Percentiles rank a stretch among this genome's conserved stretches.
Evolutionary conservation across 1,284 basidiomycete genomes (phyloP).

Genomic region (Phylloboletellus chloephorus): DNA sequence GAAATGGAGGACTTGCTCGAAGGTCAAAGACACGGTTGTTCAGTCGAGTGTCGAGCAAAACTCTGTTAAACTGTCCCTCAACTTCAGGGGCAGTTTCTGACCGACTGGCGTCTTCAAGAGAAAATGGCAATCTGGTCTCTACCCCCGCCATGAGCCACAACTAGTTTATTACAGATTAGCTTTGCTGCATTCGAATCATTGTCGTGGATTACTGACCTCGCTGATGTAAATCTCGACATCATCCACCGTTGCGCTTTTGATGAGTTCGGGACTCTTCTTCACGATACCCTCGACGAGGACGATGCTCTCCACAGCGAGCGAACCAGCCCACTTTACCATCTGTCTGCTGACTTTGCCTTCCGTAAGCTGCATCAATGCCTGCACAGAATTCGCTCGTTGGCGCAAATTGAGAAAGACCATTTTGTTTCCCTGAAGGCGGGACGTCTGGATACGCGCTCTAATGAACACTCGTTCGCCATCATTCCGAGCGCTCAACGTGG

Average conservation of each 20-base stretch:
- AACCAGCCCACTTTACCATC: slow-evolving; percentile 92
- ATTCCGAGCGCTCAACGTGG: slow-evolving; percentile 58
- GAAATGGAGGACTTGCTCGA: slow-evolving; percentile 49
- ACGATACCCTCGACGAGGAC: slow-evolving; percentile 85
- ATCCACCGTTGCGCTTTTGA: slow-evolving; percentile 87
- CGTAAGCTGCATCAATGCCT: slow-evolving; percentile 77
- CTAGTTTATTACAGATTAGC: slow-evolving; percentile 38
- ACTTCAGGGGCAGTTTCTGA: slow-evolving; percentile 74
- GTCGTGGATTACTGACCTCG: slow-evolving; percentile 48
- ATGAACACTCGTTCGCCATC: slow-evolving; percentile 81
- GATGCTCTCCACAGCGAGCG: slow-evolving; percentile 83
- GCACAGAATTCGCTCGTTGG: slow-evolving; percentile 85
- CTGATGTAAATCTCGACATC: slow-evolving; percentile 86
- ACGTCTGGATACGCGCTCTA: slow-evolving; percentile 89
- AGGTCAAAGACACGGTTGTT: slow-evolving; percentile 96
- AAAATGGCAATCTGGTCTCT: slow-evolving; percentile 81
- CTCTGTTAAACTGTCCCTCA: slow-evolving; percentile 67
- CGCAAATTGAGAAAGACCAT: slow-evolving; percentile 94
- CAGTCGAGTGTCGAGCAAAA: slow-evolving; percentile 88
- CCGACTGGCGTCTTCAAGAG: slow-evolving; percentile 88
- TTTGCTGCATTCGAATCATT: background rate
- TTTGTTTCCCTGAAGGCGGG: slow-evolving; percentile 87
- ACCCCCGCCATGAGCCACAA: slow-evolving; percentile 78
- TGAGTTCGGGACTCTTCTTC: slow-evolving; percentile 77
- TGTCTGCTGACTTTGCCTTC: slow-evolving; percentile 89